Evolutionary conservation across 2,329 filamentous ascomycete species (phyloP), one percentile per base, ranked within the genome.

Genomic region (Colletotrichum theobromicola): DNA sequence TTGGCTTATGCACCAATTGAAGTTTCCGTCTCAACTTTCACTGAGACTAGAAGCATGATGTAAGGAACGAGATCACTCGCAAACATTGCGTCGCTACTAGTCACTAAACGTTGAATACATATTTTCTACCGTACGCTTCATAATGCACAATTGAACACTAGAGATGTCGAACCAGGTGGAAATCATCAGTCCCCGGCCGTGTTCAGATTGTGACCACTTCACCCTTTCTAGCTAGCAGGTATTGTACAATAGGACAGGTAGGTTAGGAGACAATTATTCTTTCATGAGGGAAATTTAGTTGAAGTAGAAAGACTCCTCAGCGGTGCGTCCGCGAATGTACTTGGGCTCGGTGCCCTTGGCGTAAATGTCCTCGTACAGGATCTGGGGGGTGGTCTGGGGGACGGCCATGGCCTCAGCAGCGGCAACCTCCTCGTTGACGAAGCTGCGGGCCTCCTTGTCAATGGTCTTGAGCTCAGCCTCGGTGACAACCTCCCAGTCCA

Each of bases 381-480:
- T 97, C 86, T 95, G 91, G 69, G 93, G 88, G 76, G 91, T 97
- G 72, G 93, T 84, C 63, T 98, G 95, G 34, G 97, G 97, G 61
- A 88, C 85, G 53, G 91, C 85, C 95, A 98, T 98, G 81, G 92
- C 90, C 92, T 99, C 97, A 68, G 97, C 97, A 81, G 91, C 90
- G 76, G 94, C 94, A 72, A 98, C 96, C 90, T 99, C 96, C 78
- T 92, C 93, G 85, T 97, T 96, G 83, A 99, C 95, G 82, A 93
- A 89, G 83, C 87, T 89, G 83, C 96, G 93, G 21, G 97, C 96
- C 82, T 97, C 92, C 92, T 98, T 98, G 90, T 99, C 97, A 79
- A 99, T 93, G 78, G 85, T 85, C 94, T 99, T 99, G 85, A 99
- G 93, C 88, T 98, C 96, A 53, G 98, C 96, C 90, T 99, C 97